Conservation (phyloP, 1,284 basidiomycete species). For the Cryptococcus deneoformans region DNA sequence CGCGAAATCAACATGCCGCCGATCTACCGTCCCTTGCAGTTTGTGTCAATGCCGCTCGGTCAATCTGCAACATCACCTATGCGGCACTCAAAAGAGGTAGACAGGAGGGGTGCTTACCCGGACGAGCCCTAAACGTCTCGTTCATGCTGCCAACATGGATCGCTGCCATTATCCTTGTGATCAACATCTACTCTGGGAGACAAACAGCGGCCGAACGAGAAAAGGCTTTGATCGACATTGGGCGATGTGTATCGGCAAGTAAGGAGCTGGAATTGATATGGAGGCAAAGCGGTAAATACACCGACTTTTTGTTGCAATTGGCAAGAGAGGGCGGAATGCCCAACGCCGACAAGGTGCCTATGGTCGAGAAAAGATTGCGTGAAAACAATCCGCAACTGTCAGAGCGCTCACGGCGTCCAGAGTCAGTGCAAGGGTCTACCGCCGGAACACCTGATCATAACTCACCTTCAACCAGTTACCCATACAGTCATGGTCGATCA, state of each 20-base stretch:
- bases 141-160: slow-evolving; percentile 57
- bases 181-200: slow-evolving; percentile 69
- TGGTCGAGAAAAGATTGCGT: slow-evolving; percentile 10
- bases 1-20: slow-evolving; percentile 29
- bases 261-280: slow-evolving; percentile 57
- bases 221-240: slow-evolving; percentile 66
- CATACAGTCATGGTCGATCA: too few species aligned
- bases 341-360: neutral
- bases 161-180: slow-evolving; percentile 63
- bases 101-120: slow-evolving; percentile 44
- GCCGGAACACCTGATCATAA: too few species aligned
- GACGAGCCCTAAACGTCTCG: slow-evolving; percentile 43
- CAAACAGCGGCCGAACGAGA: slow-evolving; percentile 59
- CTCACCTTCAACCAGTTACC: too few species aligned
- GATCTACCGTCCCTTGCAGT: slow-evolving; percentile 69
- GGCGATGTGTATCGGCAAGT: slow-evolving; percentile 64
- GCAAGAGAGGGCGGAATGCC: slow-evolving; percentile 15
- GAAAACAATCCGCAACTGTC: neutral
- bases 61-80: slow-evolving; percentile 69
- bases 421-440: neutral
- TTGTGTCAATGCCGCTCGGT: slow-evolving; percentile 78
- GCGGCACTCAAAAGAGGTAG: slow-evolving; percentile 39
- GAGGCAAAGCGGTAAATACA: slow-evolving; percentile 46
- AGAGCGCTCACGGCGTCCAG: neutral
- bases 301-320: slow-evolving; percentile 38